Evolutionary conservation across 1,284 basidiomycete genomes (phyloP), one percentile per base, ranked within the genome.

Genomic region (Ustilago nuda): DNA sequence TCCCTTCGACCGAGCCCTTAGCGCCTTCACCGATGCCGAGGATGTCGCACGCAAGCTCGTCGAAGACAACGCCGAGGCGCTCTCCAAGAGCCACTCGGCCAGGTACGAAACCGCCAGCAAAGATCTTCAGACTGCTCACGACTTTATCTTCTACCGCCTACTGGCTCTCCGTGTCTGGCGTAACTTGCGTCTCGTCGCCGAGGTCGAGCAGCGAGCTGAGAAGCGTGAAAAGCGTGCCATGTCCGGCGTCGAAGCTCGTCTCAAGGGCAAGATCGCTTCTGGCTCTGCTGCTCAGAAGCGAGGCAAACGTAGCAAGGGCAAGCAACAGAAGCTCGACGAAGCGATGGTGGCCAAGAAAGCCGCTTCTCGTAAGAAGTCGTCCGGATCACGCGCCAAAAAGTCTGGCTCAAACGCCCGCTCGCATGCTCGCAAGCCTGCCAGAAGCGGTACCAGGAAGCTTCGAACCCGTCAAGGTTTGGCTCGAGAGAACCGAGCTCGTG

Each of bases 1-100:
- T 52, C 82, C 83, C 41, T 85, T 80, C 70, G 84, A 85, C 61
- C 78, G 80, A 43, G 79, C 81, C 7, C 76, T 85, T 13, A 79
- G 70, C 50, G 81, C 84, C 27, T 71, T 84, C 27, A 78, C 78
- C 15, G 83, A 84, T 43, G 84, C 83, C 51, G 82, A 84, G 56
- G 76, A 79, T 23, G 61, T 82, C 4, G 80, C 79, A 5, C 82
- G 81, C 51, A 70, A 67, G 45, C 72, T 85, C 8, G 81, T 85
- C 46, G 80, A 81, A 6, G 84, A 85, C 53, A 84, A 85, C 56
- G 73, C 75, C 45, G 80, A 78, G 41, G 83, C 84, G 17, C 75
- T 85, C 50, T 66, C 78, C 51, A 84, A 85, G 70, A 82, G 75
- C 61, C 82, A 85, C 59, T 79, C 73, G 41, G 63, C 80, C 32